Percentiles rank a stretch among this genome's conserved stretches.
These are phyloP conservation scores for Taiozyma onychis DNA, from an alignment of 1,139 yeast species.

Conservation along the genomic window DNA sequence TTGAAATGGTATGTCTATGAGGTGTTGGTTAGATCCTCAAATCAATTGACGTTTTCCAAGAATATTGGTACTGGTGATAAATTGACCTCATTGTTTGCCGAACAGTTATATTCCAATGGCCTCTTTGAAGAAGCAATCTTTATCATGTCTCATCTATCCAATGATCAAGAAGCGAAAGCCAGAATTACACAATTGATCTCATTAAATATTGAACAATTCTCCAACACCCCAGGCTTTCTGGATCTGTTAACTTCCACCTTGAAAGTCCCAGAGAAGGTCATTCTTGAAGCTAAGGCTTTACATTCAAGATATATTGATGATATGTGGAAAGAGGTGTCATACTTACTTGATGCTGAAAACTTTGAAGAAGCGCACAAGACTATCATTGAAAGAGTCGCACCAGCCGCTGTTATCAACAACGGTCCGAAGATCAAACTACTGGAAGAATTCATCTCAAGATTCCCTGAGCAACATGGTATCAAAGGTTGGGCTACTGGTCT, in stretches of 20 bases:
- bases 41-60: constrained; percentile 19
- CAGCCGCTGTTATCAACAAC: constrained; percentile 49
- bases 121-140: constrained; percentile 57
- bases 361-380: constrained; percentile 62
- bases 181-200: constrained; percentile 42
- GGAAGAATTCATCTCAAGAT: constrained; percentile 35
- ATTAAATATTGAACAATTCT: constrained; percentile 39
- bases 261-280: constrained; percentile 40
- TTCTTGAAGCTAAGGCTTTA: constrained; percentile 50
- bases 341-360: constrained; percentile 55
- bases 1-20: constrained; percentile 54
- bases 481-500: constrained; percentile 57
- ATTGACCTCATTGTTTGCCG: constrained; percentile 45
- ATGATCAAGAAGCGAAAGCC: constrained; percentile 37
- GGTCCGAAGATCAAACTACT: constrained; percentile 35
- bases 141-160: constrained; percentile 47
- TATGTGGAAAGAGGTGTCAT: constrained; percentile 53
- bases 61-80: constrained; percentile 34
- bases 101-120: constrained; percentile 43
- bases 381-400: constrained; percentile 59
- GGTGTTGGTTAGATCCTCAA: constrained; percentile 32
- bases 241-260: constrained; percentile 32
- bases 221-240: constrained; percentile 29
- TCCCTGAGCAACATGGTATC: constrained; percentile 43
- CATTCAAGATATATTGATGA: constrained; percentile 41